Evolutionary conservation across 257 asterid genomes (phyloP).

Genomic region (Solanum pimpinellifolium): DNA sequence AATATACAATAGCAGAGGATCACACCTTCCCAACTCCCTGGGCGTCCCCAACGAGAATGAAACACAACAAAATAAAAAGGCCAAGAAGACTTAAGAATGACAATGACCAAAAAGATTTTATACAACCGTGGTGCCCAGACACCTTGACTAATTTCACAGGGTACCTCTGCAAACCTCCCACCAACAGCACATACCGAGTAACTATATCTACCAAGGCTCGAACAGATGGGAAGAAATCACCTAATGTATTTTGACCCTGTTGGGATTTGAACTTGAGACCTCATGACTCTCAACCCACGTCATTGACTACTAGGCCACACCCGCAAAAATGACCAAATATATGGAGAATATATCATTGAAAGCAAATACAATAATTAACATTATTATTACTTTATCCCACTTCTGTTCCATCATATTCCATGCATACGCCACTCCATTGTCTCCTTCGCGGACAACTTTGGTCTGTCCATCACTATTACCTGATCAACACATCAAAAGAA

Average conservation of each 20-base stretch:
- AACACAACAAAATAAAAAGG: background rate
- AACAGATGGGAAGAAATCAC: background rate
- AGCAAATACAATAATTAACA: background rate
- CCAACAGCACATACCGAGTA: background rate
- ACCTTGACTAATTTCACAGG: background rate
- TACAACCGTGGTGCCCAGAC: background rate
- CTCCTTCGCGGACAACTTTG: conserved; percentile 90
- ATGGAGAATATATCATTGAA: background rate
- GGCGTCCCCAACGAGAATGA: background rate
- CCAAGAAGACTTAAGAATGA: background rate
- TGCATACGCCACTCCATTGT: conserved; percentile 93
- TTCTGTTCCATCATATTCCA: conserved; percentile 76
- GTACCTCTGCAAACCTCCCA: background rate
- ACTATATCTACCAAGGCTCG: background rate
- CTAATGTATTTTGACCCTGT: too few species aligned
- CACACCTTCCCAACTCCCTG: background rate
- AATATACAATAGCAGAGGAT: background rate
- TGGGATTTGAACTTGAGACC: background rate
- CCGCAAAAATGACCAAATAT: background rate
- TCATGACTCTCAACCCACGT: background rate
- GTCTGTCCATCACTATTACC: conserved; percentile 97
- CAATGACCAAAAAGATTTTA: background rate
- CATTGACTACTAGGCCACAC: background rate
- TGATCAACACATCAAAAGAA: conserved; percentile 17
- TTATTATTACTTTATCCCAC: conserved; percentile 80